phyloP scores from a whole-genome alignment of 192 early-diverging fungal species.

The Funneliformis mosseae region DNA sequence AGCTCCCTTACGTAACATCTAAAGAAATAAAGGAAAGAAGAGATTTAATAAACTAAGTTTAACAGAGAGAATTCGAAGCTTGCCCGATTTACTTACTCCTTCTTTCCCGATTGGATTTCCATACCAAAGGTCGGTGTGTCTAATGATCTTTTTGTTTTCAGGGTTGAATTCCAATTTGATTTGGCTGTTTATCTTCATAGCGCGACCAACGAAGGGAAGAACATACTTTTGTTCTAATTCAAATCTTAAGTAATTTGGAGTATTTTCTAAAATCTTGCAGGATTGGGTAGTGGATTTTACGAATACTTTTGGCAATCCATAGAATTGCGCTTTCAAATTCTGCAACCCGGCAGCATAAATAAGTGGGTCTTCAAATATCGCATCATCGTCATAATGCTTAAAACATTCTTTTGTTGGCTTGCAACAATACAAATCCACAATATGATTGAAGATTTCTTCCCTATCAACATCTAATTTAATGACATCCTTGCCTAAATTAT shows the following conservation, averaged over 20 bases:
- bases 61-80: not conserved
- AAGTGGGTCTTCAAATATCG: conserved; percentile 16
- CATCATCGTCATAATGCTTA: not conserved
- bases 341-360: not conserved
- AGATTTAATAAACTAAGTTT: not conserved
- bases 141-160: not conserved
- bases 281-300: not conserved
- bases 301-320: not conserved
- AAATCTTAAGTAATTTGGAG: not conserved
- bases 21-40: not conserved
- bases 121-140: not conserved
- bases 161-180: not conserved
- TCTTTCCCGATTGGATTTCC: not conserved
- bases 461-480: not conserved
- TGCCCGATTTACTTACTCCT: not conserved
- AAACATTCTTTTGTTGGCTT: conserved; percentile 2
- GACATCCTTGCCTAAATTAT: not conserved
- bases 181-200: not conserved
- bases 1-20: not conserved
- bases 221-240: not conserved
- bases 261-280: not conserved
- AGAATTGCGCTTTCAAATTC: conserved; percentile 17
- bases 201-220: not conserved
- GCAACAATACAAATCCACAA: not conserved
- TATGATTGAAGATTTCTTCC: not conserved